These are phyloP conservation scores for Coniosporium apollinis DNA, from an alignment of 495 filamentous ascomycete genomes.

Conservation along the genomic window DNA sequence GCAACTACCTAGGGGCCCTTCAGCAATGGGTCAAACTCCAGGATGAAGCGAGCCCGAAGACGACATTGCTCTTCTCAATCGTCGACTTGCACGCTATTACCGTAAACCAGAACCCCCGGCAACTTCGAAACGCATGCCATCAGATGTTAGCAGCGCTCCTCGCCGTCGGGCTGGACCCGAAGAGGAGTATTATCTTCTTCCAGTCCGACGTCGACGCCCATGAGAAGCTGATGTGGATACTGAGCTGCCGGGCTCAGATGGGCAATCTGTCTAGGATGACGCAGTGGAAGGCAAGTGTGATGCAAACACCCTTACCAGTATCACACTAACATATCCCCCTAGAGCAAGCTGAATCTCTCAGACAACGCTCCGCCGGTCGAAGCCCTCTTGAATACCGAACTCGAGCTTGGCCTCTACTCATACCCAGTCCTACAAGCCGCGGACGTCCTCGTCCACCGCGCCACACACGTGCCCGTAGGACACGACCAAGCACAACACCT, in stretches of 20 bases:
- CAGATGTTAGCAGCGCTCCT: conserved; percentile 66
- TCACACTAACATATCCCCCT: neutral
- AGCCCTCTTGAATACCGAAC: conserved; percentile 32
- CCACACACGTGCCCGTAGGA: conserved; percentile 91
- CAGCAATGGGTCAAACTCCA: conserved; percentile 71
- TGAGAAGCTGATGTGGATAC: conserved; percentile 86
- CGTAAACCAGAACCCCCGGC: conserved; percentile 39
- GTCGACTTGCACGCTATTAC: conserved; percentile 93
- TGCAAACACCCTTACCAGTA: neutral
- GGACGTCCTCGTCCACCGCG: conserved; percentile 72
- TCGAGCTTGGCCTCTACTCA: conserved; percentile 86
- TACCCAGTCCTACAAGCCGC: conserved; percentile 94
- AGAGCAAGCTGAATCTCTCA: conserved; percentile 54
- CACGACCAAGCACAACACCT: conserved; percentile 88
- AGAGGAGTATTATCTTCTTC: conserved; percentile 63
- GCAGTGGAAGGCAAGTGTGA: conserved; percentile 84
- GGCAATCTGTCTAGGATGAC: conserved; percentile 91
- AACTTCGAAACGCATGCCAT: conserved; percentile 44
- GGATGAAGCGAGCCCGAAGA: conserved; percentile 33
- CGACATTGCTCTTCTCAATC: conserved; percentile 61
- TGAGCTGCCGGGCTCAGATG: conserved; percentile 75
- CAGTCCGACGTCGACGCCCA: conserved; percentile 62
- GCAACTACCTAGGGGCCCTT: conserved; percentile 92
- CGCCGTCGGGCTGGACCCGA: conserved; percentile 67
- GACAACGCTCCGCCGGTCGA: conserved; percentile 37